Conservation (phyloP, 2,329 filamentous ascomycete genomes). For the Hymenoscyphus fructigenus region DNA sequence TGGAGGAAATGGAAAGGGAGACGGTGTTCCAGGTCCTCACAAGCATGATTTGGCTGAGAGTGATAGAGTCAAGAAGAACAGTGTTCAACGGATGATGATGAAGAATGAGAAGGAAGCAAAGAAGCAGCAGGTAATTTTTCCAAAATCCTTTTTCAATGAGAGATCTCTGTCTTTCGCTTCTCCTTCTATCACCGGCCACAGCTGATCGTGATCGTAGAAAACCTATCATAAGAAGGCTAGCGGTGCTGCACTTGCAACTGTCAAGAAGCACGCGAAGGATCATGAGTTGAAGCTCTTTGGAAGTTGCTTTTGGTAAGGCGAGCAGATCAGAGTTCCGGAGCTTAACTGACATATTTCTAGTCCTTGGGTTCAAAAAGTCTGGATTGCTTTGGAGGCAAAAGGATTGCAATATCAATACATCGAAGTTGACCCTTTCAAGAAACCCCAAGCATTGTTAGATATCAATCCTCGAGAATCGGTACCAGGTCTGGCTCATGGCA, state of each 20-base stretch:
- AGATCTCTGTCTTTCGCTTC: not conserved
- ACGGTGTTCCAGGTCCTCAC: constrained; percentile 70
- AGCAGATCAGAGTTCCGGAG: not conserved
- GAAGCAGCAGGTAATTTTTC: constrained; percentile 53
- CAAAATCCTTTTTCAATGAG: constrained; percentile 15
- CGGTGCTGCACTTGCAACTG: constrained; percentile 67
- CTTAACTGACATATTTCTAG: constrained; percentile 34
- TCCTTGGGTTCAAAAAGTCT: constrained; percentile 83
- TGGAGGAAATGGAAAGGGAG: constrained; percentile 69
- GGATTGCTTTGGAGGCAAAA: constrained; percentile 84
- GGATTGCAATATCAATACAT: constrained; percentile 80
- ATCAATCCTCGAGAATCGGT: constrained; percentile 75
- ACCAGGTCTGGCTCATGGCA: constrained; percentile 72
- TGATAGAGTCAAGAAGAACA: constrained; percentile 80
- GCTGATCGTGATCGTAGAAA: constrained; percentile 49
- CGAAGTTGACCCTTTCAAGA: constrained; percentile 78
- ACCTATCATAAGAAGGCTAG: constrained; percentile 70
- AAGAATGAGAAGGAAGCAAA: constrained; percentile 66
- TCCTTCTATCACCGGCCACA: not conserved
- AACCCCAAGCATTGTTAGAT: constrained; percentile 68
- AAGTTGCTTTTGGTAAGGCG: constrained; percentile 74
- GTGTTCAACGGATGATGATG: constrained; percentile 64
- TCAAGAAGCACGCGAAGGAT: constrained; percentile 67
- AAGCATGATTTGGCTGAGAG: constrained; percentile 72
- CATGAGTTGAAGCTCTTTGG: constrained; percentile 75